A percentile compares a stretch with the other conserved stretches of the same genome.
Conservation (phyloP, 768 basidiomycete genomes). For the Agaricus subrufescens region DNA sequence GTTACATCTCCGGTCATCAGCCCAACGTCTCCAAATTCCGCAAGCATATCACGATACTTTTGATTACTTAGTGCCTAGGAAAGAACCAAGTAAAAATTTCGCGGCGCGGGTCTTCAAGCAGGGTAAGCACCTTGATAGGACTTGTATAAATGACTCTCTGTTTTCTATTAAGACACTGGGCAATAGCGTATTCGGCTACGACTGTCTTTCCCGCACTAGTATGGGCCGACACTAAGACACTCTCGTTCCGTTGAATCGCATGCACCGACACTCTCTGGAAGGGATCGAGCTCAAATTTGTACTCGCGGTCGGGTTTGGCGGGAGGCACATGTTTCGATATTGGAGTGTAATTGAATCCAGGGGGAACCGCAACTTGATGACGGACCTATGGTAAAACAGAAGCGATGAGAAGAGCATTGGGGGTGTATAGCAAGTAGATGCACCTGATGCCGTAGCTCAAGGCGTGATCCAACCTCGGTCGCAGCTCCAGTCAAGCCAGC, state of each 20-base stretch:
- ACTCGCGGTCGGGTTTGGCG: constrained; percentile 84
- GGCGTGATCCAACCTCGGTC: constrained; percentile 53
- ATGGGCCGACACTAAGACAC: constrained; percentile 96
- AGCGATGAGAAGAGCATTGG: background rate
- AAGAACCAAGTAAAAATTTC: constrained; percentile 17
- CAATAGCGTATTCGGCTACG: constrained; percentile 99
- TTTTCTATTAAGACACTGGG: constrained; percentile 88
- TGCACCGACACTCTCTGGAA: constrained; percentile 94
- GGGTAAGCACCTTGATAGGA: constrained; percentile 88
- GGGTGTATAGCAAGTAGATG: background rate
- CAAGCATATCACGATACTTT: constrained; percentile 97
- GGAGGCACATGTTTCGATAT: constrained; percentile 91
- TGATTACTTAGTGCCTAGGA: constrained; percentile 93
- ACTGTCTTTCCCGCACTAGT: constrained; percentile 99
- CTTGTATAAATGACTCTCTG: constrained; percentile 98
- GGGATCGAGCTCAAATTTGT: constrained; percentile 95
- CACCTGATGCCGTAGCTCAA: constrained; percentile 83
- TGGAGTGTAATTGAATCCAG: constrained; percentile 85
- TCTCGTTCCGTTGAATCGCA: constrained; percentile 96
- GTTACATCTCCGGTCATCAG: constrained; percentile 99
- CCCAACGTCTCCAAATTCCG: constrained; percentile 96
- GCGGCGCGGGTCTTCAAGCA: constrained; percentile 12
- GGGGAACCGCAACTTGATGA: constrained; percentile 95
- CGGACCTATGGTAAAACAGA: constrained; percentile 57
- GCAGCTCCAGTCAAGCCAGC: constrained; percentile 79